phyloP scores from a whole-genome alignment of 2,329 filamentous ascomycete genomes.

The Sporothrix phasma region DNA sequence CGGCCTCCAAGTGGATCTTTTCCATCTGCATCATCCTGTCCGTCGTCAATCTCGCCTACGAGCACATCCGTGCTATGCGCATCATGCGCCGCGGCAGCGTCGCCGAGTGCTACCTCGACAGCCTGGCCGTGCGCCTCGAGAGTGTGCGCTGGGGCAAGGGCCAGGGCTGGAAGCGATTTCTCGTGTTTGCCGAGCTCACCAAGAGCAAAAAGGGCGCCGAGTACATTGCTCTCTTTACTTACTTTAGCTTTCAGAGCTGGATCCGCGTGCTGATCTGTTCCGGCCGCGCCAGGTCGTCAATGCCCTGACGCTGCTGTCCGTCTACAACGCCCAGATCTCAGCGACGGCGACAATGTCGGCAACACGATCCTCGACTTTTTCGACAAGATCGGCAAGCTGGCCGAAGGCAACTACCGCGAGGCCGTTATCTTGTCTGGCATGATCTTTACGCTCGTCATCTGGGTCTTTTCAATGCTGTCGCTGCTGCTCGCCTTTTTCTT shows the following conservation, averaged over 20 bases:
- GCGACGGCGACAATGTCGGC: constrained; percentile 45
- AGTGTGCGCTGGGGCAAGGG: constrained; percentile 65
- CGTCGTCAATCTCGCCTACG: constrained; percentile 68
- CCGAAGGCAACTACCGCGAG: constrained; percentile 64
- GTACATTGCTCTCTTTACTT: constrained; percentile 83
- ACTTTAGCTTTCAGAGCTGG: constrained; percentile 71
- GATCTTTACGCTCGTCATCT: constrained; percentile 84
- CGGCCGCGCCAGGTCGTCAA: constrained; percentile 85
- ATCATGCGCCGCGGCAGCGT: constrained; percentile 80
- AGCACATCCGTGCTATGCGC: constrained; percentile 67
- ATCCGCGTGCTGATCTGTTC: constrained; percentile 83
- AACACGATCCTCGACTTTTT: constrained; percentile 68
- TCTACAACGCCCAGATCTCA: constrained; percentile 67
- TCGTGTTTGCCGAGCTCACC: constrained; percentile 86
- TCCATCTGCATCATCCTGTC: constrained; percentile 85
- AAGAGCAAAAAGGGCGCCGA: constrained; percentile 86
- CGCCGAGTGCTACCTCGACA: constrained; percentile 85
- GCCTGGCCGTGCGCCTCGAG: constrained; percentile 73
- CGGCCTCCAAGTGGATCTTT: constrained; percentile 90
- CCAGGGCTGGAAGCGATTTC: constrained; percentile 76
- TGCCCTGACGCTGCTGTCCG: constrained; percentile 74
- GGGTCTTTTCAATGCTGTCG: constrained; percentile 70
- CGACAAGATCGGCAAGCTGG: constrained; percentile 65
- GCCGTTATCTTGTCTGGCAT: constrained; percentile 79
- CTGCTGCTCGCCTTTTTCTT: constrained; percentile 66